phyloP scores from a whole-genome alignment of 768 basidiomycete genomes.

The Infundibulicybe gibba region DNA sequence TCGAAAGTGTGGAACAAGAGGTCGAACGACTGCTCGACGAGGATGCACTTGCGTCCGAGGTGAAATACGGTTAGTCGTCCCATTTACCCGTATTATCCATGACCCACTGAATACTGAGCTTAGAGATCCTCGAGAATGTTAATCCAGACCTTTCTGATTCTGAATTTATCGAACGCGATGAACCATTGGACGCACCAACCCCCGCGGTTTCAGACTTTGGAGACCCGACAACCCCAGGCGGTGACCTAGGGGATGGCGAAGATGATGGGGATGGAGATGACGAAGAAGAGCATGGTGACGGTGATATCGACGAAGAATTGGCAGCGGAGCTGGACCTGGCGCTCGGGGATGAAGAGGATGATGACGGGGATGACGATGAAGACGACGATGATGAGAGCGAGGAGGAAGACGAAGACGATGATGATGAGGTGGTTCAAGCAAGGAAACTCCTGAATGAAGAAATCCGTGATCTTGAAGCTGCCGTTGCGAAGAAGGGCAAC shows the following conservation, averaged over 20 bases:
- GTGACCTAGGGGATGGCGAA: constrained; percentile 50
- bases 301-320: constrained; percentile 84
- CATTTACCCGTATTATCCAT: neutral
- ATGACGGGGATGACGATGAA: constrained; percentile 55
- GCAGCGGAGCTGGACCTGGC: constrained; percentile 86
- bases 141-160: constrained; percentile 90
- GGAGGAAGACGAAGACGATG: constrained; percentile 71
- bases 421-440: constrained; percentile 76
- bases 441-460: constrained; percentile 84
- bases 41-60: constrained; percentile 70
- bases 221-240: constrained; percentile 59
- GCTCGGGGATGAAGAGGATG: constrained; percentile 64
- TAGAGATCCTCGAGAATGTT: constrained; percentile 85
- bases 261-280: constrained; percentile 57
- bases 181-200: constrained; percentile 65
- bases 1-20: constrained; percentile 92
- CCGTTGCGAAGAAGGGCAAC: constrained; percentile 78
- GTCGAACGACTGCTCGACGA: constrained; percentile 84
- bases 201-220: constrained; percentile 68
- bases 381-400: constrained; percentile 64
- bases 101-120: constrained; percentile 1
- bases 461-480: constrained; percentile 84
- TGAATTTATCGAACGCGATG: constrained; percentile 74
- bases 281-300: constrained; percentile 64
- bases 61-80: constrained; percentile 62